Evolutionary conservation across 164 flowering plant species (phyloP), one percentile per base, ranked within the genome.

Genomic region (Tetrastigma voinierianum): DNA sequence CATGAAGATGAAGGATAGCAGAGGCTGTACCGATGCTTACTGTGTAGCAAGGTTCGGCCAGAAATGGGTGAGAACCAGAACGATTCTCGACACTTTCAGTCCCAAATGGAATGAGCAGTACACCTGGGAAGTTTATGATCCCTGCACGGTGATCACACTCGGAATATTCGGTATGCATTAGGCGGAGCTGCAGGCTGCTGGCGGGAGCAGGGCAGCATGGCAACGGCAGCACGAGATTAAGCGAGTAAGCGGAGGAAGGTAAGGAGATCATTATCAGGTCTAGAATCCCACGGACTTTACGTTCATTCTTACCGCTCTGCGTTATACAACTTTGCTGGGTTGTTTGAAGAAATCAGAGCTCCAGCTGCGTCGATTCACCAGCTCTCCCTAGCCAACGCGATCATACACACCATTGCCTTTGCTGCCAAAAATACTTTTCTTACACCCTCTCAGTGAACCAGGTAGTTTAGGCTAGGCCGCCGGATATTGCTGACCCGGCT

Each of bases 61-160:
- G 74, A 83, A 83, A 49, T 80, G 86, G 84, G 78, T 83, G 17
- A 57, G 84, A 20, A 83, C 87, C 10, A 75, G 87, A 72, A 86
- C 90, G 10, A 79, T 82, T 17, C 68, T 80, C 0, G 78, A 78
- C 71, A 75, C 72, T 65, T 71, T 77, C 61, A 69, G 24, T 58
- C 90, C 90, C 43, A 80, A 68, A 67, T 85, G 87, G 89, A 81
- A 85, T 32, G 87, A 85, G 81, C 89, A 85, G 23, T 85, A 85
- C 74, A 82, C 83, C 8, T 86, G 90, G 90, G 86, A 86, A 66
- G 90, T 86, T 9, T 83, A 83, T 24, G 90, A 83, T 46, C 89
- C 89, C 3, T 83, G 84, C 76, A 86, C 90, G 1, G 87, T 86
- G 5, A 80, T 82, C 21, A 82, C 87, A 0, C 19, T 86, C 9